Conservation (phyloP, 371 early-diverging fungal genomes). For the Mortierella sp. region DNA sequence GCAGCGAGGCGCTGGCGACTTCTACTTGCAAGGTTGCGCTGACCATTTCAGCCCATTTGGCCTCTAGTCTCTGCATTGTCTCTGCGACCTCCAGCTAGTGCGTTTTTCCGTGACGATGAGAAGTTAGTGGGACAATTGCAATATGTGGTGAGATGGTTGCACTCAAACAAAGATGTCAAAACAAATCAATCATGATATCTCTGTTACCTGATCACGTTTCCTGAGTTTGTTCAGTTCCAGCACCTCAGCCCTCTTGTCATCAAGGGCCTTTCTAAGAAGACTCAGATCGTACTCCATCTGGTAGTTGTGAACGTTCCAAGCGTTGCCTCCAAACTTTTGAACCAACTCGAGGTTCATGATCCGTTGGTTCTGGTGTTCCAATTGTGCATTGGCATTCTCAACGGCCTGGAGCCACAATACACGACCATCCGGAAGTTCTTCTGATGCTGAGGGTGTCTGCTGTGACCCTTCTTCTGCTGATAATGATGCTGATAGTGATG, state of each 20-base stretch:
- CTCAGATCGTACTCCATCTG: slow-evolving; percentile 73
- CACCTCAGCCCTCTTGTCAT: slow-evolving; percentile 58
- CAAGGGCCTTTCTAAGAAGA: slow-evolving; percentile 60
- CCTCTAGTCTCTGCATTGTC: slow-evolving; percentile 62
- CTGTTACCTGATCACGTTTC: slow-evolving; percentile 75
- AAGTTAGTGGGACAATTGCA: too few species aligned
- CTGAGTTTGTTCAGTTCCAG: slow-evolving; percentile 74
- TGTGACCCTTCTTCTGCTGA: not conserved
- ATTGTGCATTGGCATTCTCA: slow-evolving; percentile 84
- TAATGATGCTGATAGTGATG: slow-evolving; percentile 7
- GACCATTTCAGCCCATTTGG: slow-evolving; percentile 73
- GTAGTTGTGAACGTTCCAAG: slow-evolving; percentile 86
- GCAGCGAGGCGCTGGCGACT: slow-evolving; percentile 66
- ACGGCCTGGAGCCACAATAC: slow-evolving; percentile 75
- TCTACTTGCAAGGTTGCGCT: slow-evolving; percentile 70
- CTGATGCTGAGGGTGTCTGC: slow-evolving; percentile 41
- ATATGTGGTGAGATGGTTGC: too few species aligned
- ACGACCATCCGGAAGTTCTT: slow-evolving; percentile 51
- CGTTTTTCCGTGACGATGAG: not conserved
- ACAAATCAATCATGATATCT: not conserved
- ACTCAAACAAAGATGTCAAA: too few species aligned
- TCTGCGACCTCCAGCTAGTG: slow-evolving; percentile 62
- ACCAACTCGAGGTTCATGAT: slow-evolving; percentile 86
- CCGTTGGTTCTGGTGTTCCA: slow-evolving; percentile 85
- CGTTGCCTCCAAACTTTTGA: slow-evolving; percentile 83